Evolutionary conservation across 495 filamentous ascomycete genomes (phyloP).

Genomic region (Penicillium canescens): DNA sequence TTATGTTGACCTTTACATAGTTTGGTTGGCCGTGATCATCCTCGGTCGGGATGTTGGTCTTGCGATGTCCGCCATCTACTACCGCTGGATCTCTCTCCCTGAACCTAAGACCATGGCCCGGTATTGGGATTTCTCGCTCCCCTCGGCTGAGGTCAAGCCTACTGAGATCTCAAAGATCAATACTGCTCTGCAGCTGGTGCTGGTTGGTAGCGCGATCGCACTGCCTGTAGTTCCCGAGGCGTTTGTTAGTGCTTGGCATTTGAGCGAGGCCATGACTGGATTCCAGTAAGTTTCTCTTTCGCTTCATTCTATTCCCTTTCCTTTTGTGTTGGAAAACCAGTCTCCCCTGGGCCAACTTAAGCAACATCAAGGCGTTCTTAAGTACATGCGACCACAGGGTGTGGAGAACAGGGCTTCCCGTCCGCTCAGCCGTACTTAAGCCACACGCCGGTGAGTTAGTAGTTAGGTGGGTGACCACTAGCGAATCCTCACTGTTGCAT

Average conservation of each 20-base stretch:
- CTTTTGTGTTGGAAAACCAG: background rate
- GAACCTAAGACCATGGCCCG: constrained; percentile 86
- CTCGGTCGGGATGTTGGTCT: constrained; percentile 87
- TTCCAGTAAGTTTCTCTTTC: constrained; percentile 65
- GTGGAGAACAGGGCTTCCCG: constrained; percentile 51
- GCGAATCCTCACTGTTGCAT: constrained; percentile 51
- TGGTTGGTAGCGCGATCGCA: constrained; percentile 76
- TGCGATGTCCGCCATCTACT: constrained; percentile 88
- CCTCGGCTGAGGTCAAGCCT: constrained; percentile 88
- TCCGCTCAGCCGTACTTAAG: constrained; percentile 51
- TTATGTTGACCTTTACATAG: constrained; percentile 33
- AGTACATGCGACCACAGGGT: constrained; percentile 50
- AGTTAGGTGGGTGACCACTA: constrained; percentile 53
- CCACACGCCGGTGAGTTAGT: constrained; percentile 51
- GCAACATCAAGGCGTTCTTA: background rate
- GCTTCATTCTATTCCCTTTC: background rate
- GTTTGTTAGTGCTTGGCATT: constrained; percentile 44
- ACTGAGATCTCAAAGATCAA: constrained; percentile 91
- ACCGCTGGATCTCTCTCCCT: constrained; percentile 89
- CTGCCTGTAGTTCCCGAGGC: constrained; percentile 62
- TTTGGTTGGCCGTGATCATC: constrained; percentile 86
- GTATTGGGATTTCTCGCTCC: constrained; percentile 98
- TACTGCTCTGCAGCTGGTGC: constrained; percentile 74
- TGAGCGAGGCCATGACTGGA: constrained; percentile 56
- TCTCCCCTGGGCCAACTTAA: constrained; percentile 6